Evolutionary conservation across 495 filamentous ascomycete species (phyloP).

Genomic region (Aeminium ludgeri): DNA sequence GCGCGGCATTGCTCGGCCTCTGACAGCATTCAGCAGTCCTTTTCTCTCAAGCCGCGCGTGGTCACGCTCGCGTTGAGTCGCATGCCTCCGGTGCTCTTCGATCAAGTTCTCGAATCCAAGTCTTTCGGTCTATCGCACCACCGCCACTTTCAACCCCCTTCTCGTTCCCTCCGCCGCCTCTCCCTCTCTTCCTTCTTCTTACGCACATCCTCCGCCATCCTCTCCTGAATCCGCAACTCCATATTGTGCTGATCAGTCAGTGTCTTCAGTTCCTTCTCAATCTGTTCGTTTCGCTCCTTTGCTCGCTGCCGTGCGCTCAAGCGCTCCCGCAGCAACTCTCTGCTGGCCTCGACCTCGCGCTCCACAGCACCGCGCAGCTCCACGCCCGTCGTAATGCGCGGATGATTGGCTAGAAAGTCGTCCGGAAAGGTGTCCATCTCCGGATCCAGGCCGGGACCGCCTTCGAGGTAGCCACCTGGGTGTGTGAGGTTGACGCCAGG

Average conservation of each 20-base stretch:
- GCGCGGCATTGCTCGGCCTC: too few species aligned
- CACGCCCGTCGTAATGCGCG: conserved; percentile 3
- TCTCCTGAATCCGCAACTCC: conserved; percentile 19
- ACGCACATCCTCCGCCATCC: conserved; percentile 17
- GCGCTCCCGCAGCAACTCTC: conserved; percentile 12
- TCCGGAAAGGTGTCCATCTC: conserved; percentile 19
- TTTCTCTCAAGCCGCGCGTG: too few species aligned
- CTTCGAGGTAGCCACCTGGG: conserved; percentile 21
- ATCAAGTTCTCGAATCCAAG: too few species aligned
- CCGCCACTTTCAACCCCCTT: not conserved
- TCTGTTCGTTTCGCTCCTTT: conserved; percentile 17
- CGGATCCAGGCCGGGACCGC: conserved; percentile 22
- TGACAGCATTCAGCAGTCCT: too few species aligned
- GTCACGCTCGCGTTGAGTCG: too few species aligned
- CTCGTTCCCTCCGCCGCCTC: conserved; percentile 15
- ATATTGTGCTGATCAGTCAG: conserved; percentile 22
- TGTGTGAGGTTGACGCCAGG: conserved; percentile 25
- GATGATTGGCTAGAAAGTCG: conserved; percentile 15
- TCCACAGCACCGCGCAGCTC: conserved; percentile 8
- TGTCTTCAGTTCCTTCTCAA: conserved; percentile 19
- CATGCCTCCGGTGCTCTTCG: too few species aligned
- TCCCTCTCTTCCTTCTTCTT: conserved; percentile 23
- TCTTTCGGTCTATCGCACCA: too few species aligned
- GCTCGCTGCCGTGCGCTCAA: conserved; percentile 12
- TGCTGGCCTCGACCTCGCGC: conserved; percentile 8